Evolutionary conservation across 2,329 filamentous ascomycete genomes (phyloP), one percentile per base, ranked within the genome.

Genomic region (Paraconiothyrium sp.): DNA sequence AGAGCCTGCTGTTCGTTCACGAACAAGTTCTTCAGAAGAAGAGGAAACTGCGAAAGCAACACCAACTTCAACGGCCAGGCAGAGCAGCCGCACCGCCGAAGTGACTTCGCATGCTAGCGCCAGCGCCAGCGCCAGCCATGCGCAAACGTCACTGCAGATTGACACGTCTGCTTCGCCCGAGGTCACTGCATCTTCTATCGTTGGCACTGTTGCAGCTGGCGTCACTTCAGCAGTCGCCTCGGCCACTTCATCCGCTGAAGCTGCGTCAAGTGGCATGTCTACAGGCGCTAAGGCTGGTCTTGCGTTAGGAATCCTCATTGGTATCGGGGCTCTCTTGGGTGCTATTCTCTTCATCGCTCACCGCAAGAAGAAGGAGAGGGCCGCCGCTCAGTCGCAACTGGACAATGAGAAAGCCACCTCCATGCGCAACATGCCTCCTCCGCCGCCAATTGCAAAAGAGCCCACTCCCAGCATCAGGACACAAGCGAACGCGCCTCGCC

Each of bases 301-400:
- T 64, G 92, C 90, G 6, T 89, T 97, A 74, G 94, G 93, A 72
- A 88, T 96, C 51, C 80, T 97, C 35, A 83, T 90, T 7, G 87
- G 87, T 52, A 70, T 97, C 30, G 86, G 90, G 35, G 78, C 90
- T 2, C 76, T 95, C 30, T 87, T 88, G 34, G 82, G 89, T n/a
- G 76, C 91, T 24, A 83, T 91, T 22, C 90, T 92, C 74, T 89
- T 96, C 77, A 77, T 92, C 62, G 86, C 93, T 75, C 89, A 86
- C 69, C 88, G 88, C 73, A 92, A 90, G 83, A 92, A 90, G 84
- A 87, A 89, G 76, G 81, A 85, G 65, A 76, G 81, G 63, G 67
- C 62, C 27, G 50, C 62, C 27, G 24, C n/a, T 6, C 80, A 86
- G 34, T 62, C 76, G 39, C 67, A 78, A 44, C 34, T 72, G 11